phyloP scores from a whole-genome alignment of 805 yeast genomes.

The Komagataella populi region DNA sequence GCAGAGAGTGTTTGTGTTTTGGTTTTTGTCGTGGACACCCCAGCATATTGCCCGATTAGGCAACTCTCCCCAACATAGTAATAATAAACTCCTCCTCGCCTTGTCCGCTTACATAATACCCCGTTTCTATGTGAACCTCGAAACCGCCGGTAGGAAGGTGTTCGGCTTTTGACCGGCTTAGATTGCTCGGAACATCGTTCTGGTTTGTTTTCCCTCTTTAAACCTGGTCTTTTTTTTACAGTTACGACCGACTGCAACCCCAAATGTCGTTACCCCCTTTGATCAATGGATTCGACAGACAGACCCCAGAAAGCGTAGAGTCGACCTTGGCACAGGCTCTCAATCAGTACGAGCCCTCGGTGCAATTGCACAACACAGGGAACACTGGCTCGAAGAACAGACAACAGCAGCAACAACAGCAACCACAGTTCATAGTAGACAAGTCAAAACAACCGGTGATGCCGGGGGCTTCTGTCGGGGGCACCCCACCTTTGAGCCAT shows the following conservation, averaged over 20 bases:
- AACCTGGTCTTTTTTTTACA: not conserved
- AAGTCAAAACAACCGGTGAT: not conserved
- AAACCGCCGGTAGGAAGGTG: not conserved
- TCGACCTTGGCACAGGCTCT: constrained; percentile 1
- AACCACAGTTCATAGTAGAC: not conserved
- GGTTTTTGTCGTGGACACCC: not conserved
- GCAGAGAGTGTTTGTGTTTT: not conserved
- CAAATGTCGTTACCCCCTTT: not conserved
- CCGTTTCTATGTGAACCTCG: not conserved
- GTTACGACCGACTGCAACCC: not conserved
- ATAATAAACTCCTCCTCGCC: too few species aligned
- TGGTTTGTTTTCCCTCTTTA: not conserved
- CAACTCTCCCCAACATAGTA: not conserved
- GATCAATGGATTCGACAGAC: not conserved
- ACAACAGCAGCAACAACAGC: not conserved
- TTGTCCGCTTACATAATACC: not conserved
- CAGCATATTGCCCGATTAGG: not conserved
- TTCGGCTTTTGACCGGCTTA: not conserved
- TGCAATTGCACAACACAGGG: not conserved
- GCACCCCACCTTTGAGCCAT: not conserved
- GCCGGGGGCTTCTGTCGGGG: not conserved
- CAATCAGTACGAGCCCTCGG: not conserved
- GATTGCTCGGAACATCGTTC: not conserved
- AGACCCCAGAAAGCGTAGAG: constrained; percentile 1
- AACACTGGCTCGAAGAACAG: not conserved